A percentile compares a stretch with the other conserved stretches of the same genome.
phyloP scores from a whole-genome alignment of 306 rosid genomes.

The Lathyrus sativus region DNA sequence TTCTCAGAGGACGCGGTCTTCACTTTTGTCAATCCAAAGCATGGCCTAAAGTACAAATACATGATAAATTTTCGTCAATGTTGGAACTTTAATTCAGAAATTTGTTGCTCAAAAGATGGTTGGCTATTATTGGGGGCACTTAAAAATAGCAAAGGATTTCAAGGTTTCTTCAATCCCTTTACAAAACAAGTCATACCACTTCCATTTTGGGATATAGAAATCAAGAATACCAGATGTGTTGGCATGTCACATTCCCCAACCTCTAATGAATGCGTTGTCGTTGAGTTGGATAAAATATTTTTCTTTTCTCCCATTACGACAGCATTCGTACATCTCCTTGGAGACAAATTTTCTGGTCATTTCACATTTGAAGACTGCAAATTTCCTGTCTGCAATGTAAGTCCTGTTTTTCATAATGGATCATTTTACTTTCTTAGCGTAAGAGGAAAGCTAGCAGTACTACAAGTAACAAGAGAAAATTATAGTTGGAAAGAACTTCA shows the following conservation, averaged over 20 bases:
- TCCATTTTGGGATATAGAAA: neutral
- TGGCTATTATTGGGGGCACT: conserved; percentile 1
- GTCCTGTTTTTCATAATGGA: neutral
- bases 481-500: too few species aligned
- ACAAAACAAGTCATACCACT: neutral
- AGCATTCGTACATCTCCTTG: neutral
- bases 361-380: neutral
- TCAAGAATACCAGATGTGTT: neutral
- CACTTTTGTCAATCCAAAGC: conserved; percentile 9
- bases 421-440: neutral
- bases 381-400: neutral
- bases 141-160: too few species aligned
- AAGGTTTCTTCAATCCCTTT: conserved; percentile 21
- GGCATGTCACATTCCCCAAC: conserved; percentile 14
- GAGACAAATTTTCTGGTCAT: neutral
- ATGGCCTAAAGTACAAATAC: conserved; percentile 5
- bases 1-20: conserved; percentile 1
- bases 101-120: conserved; percentile 13
- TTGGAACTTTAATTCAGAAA: neutral
- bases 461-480: neutral
- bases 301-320: too few species aligned
- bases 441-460: neutral
- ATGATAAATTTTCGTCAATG: neutral
- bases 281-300: neutral
- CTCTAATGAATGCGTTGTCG: neutral